Conservation (phyloP, 495 filamentous ascomycete species). For the Hypoxylon cercidicola region DNA sequence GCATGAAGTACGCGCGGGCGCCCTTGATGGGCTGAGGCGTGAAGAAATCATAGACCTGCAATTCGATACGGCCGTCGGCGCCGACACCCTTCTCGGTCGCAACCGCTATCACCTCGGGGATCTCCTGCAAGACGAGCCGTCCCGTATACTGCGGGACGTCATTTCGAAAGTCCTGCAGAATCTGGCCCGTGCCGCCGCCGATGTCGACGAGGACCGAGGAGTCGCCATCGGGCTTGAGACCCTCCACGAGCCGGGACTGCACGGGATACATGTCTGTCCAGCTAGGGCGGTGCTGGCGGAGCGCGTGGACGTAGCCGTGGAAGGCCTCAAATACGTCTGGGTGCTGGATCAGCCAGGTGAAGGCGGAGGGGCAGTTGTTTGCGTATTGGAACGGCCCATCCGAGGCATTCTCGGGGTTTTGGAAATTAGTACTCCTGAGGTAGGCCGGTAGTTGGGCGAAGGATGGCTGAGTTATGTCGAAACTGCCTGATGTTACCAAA, state of each 20-base stretch:
- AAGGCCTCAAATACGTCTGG: conserved; percentile 20
- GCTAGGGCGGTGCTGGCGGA: conserved; percentile 14
- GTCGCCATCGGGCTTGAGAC: conserved; percentile 8
- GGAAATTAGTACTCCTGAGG: conserved; percentile 33
- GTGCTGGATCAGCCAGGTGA: conserved; percentile 6
- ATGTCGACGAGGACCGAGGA: conserved; percentile 55
- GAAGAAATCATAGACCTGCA: conserved; percentile 44
- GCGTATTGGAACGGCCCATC: conserved; percentile 22
- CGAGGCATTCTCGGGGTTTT: conserved; percentile 37
- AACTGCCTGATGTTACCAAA: conserved; percentile 1
- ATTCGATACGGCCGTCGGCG: conserved; percentile 23
- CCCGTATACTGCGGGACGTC: conserved; percentile 23
- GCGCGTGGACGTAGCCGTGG: conserved; percentile 15
- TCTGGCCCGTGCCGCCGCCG: conserved; percentile 57
- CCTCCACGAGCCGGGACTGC: conserved; percentile 33
- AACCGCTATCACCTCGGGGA: conserved; percentile 43
- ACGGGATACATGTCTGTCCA: conserved; percentile 47
- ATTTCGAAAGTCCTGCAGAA: conserved; percentile 7
- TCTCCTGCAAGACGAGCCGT: conserved; percentile 47
- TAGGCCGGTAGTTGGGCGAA: conserved; percentile 40
- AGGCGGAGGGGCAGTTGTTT: conserved; percentile 5
- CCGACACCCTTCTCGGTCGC: conserved; percentile 14
- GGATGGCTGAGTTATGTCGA: conserved; percentile 15
- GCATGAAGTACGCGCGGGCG: conserved; percentile 55
- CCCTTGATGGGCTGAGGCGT: conserved; percentile 45